Conservation (phyloP, 2,329 filamentous ascomycete species). For the Monosporascus sp. region DNA sequence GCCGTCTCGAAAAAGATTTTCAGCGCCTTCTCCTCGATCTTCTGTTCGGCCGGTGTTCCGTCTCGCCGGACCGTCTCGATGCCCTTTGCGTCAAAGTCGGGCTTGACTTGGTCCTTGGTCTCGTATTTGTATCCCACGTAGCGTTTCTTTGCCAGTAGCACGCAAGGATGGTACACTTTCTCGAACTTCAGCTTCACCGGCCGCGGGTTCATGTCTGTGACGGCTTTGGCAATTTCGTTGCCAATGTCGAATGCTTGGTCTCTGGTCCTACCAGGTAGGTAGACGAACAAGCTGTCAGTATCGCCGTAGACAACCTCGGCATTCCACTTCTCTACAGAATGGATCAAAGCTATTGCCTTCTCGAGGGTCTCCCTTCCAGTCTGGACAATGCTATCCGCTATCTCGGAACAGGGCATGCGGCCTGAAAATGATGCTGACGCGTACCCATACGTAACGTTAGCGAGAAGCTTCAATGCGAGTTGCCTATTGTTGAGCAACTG, state of each 20-base stretch:
- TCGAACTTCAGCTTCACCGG: conserved; percentile 97
- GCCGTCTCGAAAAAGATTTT: conserved; percentile 85
- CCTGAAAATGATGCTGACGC: conserved; percentile 95
- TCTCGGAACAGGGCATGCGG: conserved; percentile 95
- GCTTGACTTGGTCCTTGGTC: conserved; percentile 63
- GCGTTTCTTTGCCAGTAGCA: conserved; percentile 91
- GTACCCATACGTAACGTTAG: conserved; percentile 99
- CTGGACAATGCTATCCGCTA: conserved; percentile 97
- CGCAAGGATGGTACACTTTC: conserved; percentile 94
- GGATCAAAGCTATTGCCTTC: conserved; percentile 86
- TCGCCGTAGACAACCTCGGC: conserved; percentile 98
- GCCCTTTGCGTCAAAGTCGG: conserved; percentile 95
- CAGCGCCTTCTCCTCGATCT: conserved; percentile 88
- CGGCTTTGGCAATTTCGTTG: conserved; percentile 79
- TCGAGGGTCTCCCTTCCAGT: conserved; percentile 92
- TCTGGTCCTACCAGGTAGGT: conserved; percentile 79
- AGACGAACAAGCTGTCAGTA: conserved; percentile 90
- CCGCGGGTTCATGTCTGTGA: conserved; percentile 84
- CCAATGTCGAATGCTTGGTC: conserved; percentile 90
- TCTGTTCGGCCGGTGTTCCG: conserved; percentile 91
- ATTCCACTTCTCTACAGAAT: conserved; percentile 79
- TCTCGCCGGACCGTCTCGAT: conserved; percentile 96
- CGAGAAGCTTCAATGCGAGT: conserved; percentile 87
- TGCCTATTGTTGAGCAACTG: conserved; percentile 89
- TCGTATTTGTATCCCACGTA: conserved; percentile 99